phyloP scores from a whole-genome alignment of 495 filamentous ascomycete genomes.

The Aspergillus ellipticus region DNA sequence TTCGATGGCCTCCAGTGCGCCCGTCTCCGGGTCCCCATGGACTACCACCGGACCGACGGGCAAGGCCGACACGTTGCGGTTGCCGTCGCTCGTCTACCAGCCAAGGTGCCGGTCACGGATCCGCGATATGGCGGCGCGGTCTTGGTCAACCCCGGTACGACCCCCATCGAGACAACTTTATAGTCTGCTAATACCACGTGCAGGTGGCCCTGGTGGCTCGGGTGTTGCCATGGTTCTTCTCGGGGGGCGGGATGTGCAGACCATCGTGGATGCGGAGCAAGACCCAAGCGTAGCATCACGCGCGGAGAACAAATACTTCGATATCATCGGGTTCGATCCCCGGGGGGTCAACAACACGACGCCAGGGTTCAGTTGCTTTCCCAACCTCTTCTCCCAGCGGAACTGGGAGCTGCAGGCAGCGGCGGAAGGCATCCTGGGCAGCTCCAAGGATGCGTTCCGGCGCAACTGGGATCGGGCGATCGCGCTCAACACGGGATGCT shows the following conservation, averaged over 20 bases:
- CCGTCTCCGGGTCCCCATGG: constrained; percentile 55
- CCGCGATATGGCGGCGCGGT: constrained; percentile 44
- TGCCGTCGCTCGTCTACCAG: constrained; percentile 50
- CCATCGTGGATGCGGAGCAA: constrained; percentile 36
- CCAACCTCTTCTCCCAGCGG: constrained; percentile 32
- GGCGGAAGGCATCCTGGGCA: constrained; percentile 42
- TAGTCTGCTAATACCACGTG: too few relatives aligned
- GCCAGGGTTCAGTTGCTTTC: constrained; percentile 48
- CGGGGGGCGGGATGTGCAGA: constrained; percentile 37
- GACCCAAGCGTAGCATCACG: constrained; percentile 13
- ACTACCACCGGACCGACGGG: constrained; percentile 43
- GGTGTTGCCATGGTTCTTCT: constrained; percentile 38
- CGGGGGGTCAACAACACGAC: constrained; percentile 50
- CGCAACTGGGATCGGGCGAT: constrained; percentile 49
- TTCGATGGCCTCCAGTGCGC: constrained; percentile 50
- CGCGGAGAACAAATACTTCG: constrained; percentile 39
- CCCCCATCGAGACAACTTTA: too few relatives aligned
- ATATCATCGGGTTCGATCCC: constrained; percentile 56
- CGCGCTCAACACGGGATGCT: constrained; percentile 39
- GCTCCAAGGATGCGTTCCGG: constrained; percentile 27
- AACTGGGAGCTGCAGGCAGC: constrained; percentile 39
- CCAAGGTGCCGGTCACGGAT: constrained; percentile 41
- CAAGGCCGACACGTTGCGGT: constrained; percentile 40
- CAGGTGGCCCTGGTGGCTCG: constrained; percentile 51
- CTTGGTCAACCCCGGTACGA: constrained; percentile 45